Evolutionary conservation across 495 filamentous ascomycete species (phyloP).

Genomic region (Penicillium pulvis): DNA sequence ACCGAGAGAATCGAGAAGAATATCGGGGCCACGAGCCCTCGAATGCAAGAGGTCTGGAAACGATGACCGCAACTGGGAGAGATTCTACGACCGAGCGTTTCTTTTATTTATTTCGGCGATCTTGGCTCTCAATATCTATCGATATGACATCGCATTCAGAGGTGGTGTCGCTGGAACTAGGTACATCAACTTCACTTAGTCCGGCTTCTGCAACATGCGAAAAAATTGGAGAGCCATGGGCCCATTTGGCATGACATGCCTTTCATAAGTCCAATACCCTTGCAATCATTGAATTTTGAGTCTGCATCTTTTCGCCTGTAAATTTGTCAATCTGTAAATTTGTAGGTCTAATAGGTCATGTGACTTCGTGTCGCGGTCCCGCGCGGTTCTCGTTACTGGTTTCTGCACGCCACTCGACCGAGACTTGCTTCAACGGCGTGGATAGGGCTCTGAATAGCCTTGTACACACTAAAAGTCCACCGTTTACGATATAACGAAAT

Average conservation of each 20-base stretch:
- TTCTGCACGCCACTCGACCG: conserved; percentile 7
- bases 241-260: conserved; percentile 10
- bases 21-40: conserved; percentile 2
- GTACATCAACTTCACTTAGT: conserved; percentile 1
- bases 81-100: neutral
- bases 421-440: conserved; percentile 1
- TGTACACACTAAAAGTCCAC: conserved; percentile 13
- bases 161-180: neutral
- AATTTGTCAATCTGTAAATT: neutral
- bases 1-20: conserved; percentile 7
- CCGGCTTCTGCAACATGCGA: neutral
- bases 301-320: neutral
- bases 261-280: conserved; percentile 14
- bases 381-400: conserved; percentile 17
- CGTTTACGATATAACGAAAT: neutral
- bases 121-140: neutral
- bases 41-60: neutral
- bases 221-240: conserved; percentile 2
- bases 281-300: conserved; percentile 14
- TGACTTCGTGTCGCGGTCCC: conserved; percentile 43
- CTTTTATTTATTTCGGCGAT: neutral
- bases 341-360: conserved; percentile 23
- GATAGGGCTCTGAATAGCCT: neutral
- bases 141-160: neutral
- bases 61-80: neutral